phyloP scores from a whole-genome alignment of 768 basidiomycete genomes.

The Suillus weaverae region DNA sequence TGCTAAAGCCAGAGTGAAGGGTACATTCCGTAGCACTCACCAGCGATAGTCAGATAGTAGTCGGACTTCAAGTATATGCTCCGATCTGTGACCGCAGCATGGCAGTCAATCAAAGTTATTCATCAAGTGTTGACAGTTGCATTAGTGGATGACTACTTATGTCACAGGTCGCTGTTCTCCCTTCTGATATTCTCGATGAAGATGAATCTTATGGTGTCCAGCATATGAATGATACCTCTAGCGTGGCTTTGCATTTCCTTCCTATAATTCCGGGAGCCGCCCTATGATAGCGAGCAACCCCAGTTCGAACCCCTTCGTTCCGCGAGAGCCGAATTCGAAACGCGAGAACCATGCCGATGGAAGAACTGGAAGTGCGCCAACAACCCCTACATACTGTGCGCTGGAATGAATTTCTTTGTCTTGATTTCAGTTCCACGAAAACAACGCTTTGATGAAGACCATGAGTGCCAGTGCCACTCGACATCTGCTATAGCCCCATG shows the following conservation, averaged over 20 bases:
- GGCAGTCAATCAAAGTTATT: background rate
- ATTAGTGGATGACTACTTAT: background rate
- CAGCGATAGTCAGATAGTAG: background rate
- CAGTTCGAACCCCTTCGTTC: constrained; percentile 14
- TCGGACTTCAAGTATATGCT: background rate
- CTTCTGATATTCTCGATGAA: constrained; percentile 12
- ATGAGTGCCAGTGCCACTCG: constrained; percentile 36
- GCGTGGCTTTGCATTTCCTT: constrained; percentile 3
- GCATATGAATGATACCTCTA: constrained; percentile 14
- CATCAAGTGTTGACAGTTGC: background rate
- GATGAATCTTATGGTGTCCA: constrained; percentile 12
- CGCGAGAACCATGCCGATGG: background rate
- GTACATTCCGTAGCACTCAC: background rate
- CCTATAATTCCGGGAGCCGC: constrained; percentile 6
- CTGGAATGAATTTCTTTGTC: constrained; percentile 26
- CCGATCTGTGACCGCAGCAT: background rate
- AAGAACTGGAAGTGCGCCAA: background rate
- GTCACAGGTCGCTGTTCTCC: background rate
- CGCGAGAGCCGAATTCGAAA: constrained; percentile 10
- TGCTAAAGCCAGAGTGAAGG: background rate
- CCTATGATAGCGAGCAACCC: constrained; percentile 22
- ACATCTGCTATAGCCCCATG: constrained; percentile 29
- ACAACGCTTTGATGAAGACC: constrained; percentile 31
- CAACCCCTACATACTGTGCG: background rate
- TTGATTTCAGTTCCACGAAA: constrained; percentile 27